Evolutionary conservation across 257 asterid genomes (phyloP).

Genomic region (Solanum chilense): DNA sequence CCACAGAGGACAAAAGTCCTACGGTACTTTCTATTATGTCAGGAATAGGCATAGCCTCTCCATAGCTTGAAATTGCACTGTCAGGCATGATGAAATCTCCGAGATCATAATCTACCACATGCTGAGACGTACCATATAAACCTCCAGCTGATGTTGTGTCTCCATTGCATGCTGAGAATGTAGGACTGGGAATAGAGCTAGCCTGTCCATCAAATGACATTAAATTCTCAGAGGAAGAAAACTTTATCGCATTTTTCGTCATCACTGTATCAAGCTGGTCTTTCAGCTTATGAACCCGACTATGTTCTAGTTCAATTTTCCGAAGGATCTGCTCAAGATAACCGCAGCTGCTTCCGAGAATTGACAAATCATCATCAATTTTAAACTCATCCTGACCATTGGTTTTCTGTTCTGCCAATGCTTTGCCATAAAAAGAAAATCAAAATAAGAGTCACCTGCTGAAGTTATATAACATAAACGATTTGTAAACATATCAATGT

Average conservation of each 20-base stretch:
- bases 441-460: neutral
- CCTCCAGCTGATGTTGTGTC: slow-evolving; percentile 2
- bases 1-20: slow-evolving; percentile 10
- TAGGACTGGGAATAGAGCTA: slow-evolving; percentile 62
- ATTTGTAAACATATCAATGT: neutral
- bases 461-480: neutral
- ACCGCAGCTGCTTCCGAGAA: slow-evolving; percentile 32
- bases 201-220: slow-evolving; percentile 49
- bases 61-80: neutral
- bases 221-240: slow-evolving; percentile 89
- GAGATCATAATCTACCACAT: neutral
- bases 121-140: neutral
- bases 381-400: slow-evolving; percentile 40
- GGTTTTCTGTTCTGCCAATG: slow-evolving; percentile 31
- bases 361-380: slow-evolving; percentile 25
- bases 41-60: slow-evolving; percentile 11
- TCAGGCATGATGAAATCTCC: slow-evolving; percentile 21
- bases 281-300: slow-evolving; percentile 61
- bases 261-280: slow-evolving; percentile 46
- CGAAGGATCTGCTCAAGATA: slow-evolving; percentile 51
- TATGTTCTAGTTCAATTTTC: slow-evolving; percentile 52
- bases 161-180: slow-evolving; percentile 20
- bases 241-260: slow-evolving; percentile 48
- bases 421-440: neutral
- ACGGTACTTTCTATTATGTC: slow-evolving; percentile 19